These are phyloP conservation scores for Aspergillus haitiensis DNA, from an alignment of 495 filamentous ascomycete genomes.

Conservation along the genomic window DNA sequence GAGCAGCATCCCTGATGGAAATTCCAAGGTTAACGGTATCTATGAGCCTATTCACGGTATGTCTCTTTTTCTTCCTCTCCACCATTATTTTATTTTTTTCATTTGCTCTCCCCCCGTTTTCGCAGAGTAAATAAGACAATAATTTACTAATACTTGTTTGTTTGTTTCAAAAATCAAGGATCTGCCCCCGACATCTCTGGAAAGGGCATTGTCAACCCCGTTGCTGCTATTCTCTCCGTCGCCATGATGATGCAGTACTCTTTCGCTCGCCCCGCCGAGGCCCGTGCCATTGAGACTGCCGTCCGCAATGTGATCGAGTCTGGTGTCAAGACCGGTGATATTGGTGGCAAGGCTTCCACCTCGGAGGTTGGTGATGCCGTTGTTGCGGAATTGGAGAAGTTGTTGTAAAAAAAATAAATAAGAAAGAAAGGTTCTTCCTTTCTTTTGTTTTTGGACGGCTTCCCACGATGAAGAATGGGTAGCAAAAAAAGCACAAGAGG, in stretches of 20 bases:
- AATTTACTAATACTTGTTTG: no score
- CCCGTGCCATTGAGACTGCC: constrained; percentile 53
- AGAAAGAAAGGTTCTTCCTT: not conserved
- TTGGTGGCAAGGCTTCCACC: constrained; percentile 54
- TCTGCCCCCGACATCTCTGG: constrained; percentile 67
- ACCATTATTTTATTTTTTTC: constrained; percentile 3
- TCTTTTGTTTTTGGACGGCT: no score
- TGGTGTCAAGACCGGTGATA: constrained; percentile 55
- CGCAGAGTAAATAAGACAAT: no score
- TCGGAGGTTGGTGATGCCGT: constrained; percentile 55
- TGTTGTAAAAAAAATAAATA: constrained; percentile 35
- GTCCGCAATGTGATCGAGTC: constrained; percentile 54
- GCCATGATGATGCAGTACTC: constrained; percentile 60
- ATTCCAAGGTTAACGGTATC: constrained; percentile 63
- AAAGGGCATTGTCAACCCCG: constrained; percentile 80
- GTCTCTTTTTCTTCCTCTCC: not conserved
- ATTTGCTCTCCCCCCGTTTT: constrained; percentile 1
- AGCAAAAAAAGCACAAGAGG: not conserved
- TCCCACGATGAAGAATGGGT: constrained; percentile 21
- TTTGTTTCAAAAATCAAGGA: constrained; percentile 24
- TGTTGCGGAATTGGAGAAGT: constrained; percentile 49
- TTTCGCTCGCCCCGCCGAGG: constrained; percentile 50
- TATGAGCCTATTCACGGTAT: constrained; percentile 95
- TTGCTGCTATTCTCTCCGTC: constrained; percentile 55
- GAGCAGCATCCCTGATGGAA: constrained; percentile 77